These are phyloP conservation scores for Xylaria polymorpha DNA, from an alignment of 2,329 filamentous ascomycete species.

Conservation along the genomic window DNA sequence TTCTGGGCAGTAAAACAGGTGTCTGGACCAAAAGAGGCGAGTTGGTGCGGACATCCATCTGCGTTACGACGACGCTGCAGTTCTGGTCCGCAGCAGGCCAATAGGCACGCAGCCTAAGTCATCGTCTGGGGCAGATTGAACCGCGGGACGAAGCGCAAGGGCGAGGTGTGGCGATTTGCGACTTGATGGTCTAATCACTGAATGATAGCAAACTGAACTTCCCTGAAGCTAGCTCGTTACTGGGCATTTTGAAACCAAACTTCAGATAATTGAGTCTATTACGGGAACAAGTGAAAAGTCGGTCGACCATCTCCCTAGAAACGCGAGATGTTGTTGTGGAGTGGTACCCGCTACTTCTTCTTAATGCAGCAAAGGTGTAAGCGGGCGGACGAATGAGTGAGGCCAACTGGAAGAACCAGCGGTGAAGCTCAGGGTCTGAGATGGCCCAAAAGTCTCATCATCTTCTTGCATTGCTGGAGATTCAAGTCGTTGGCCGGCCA, in stretches of 20 bases:
- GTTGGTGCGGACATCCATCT: constrained; percentile 23
- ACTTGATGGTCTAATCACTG: constrained; percentile 19
- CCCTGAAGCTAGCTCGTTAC: constrained; percentile 7
- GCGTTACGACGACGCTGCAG: constrained; percentile 35
- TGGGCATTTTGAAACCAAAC: constrained; percentile 26
- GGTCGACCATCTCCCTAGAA: constrained; percentile 43
- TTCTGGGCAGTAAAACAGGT: constrained; percentile 25
- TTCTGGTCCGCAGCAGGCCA: constrained; percentile 34
- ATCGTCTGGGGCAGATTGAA: constrained; percentile 33
- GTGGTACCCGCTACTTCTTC: constrained; percentile 35
- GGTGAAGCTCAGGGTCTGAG: constrained; percentile 37
- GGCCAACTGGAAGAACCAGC: constrained; percentile 37
- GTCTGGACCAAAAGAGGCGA: constrained; percentile 36
- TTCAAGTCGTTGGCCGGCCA: constrained; percentile 33
- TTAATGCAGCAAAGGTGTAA: constrained; percentile 35
- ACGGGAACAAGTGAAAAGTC: constrained; percentile 39
- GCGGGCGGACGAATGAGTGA: constrained; percentile 31
- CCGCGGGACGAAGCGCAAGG: constrained; percentile 29
- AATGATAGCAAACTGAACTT: constrained; percentile 15
- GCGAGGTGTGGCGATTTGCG: constrained; percentile 36
- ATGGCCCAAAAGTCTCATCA: constrained; percentile 24
- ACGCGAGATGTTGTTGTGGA: constrained; percentile 37
- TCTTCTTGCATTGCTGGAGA: constrained; percentile 12
- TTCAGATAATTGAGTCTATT: constrained; percentile 27
- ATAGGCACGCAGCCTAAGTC: constrained; percentile 27